Evolutionary conservation across 2,329 filamentous ascomycete genomes (phyloP).

Genomic region (Ciborinia camelliae): DNA sequence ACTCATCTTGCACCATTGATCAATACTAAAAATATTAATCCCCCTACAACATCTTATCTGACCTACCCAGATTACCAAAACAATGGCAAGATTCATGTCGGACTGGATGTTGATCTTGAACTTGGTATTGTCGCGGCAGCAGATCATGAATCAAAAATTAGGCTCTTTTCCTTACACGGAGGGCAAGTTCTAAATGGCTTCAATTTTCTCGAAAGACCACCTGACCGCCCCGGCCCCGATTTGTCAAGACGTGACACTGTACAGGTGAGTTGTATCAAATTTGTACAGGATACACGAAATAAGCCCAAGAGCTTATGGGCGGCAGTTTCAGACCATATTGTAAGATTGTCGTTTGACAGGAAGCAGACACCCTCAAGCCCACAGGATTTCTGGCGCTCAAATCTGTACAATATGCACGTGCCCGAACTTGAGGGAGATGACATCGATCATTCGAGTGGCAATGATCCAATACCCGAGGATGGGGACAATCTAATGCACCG

Average conservation of each 20-base stretch:
- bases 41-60: slow-evolving; percentile 42
- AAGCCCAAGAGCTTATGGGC: slow-evolving; percentile 29
- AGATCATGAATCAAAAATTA: slow-evolving; percentile 15
- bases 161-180: slow-evolving; percentile 32
- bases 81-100: slow-evolving; percentile 46
- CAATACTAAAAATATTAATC: background rate
- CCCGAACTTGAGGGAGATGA: too few species aligned
- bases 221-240: too few species aligned
- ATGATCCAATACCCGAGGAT: too few species aligned
- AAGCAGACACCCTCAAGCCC: background rate
- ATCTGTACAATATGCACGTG: background rate
- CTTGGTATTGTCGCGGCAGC: slow-evolving; percentile 51
- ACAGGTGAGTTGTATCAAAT: slow-evolving; percentile 26
- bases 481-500: background rate
- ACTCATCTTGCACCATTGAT: slow-evolving; percentile 13
- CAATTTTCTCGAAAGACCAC: background rate
- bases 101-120: slow-evolving; percentile 50
- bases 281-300: slow-evolving; percentile 25
- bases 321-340: background rate
- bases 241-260: too few species aligned
- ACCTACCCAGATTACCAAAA: slow-evolving; percentile 52
- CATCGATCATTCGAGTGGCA: too few species aligned
- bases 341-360: background rate
- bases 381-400: background rate
- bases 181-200: slow-evolving; percentile 20